Base-by-base conservation (phyloP, 2,329 filamentous ascomycete species). In the Cytospora chrysosperma region DNA sequence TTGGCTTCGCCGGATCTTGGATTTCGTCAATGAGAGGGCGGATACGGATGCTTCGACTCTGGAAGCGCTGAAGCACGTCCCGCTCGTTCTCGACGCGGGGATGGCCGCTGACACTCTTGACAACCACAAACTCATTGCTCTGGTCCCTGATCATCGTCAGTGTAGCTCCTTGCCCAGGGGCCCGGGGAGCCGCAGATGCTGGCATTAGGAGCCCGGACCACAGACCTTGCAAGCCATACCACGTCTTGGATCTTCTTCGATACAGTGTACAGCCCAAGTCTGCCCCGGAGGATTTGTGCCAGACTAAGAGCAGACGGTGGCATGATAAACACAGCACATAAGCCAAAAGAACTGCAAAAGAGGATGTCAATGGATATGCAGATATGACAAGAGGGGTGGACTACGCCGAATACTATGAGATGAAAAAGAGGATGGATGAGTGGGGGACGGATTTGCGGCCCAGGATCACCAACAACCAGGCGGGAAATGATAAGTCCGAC, bases 211-310 rank as follows among this genome's bases (percentile, higher is more conserved):
- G 21, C 17, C 50, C 17, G 21, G n/a, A 30, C 17, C 50, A 30
- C 50, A 27, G 13, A 52, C 50, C 28, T 52, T 27, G 28, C 50
- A 52, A 52, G 28, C 50, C 50, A 52, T 52, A 52, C 50, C 5
- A 30, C 28, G 6, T 52, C 50, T 52, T 52, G 50, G 17, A 52
- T 52, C 50, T 52, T 52, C 50, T 52, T 52, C 24, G 28, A 52
- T 15, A 30, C 7, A n/a, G 50, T 52, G 28, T 52, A 52, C 50
- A 30, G 24, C 50, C 21, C 50, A 2, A 9, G 50, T 52, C 21
- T 52, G 28, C 50, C 50, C 27, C 50, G 50, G 24, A 52, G 21
- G 50, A 26, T n/a, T 52, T 52, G 21, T 13, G 17, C 50, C 74
- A 70, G 50, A 13, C 50, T 43, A n/a, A 43, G 17, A n/a, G 19